These are phyloP conservation scores for Cubamyces lactineus DNA, from an alignment of 768 basidiomycete species.

Conservation along the genomic window DNA sequence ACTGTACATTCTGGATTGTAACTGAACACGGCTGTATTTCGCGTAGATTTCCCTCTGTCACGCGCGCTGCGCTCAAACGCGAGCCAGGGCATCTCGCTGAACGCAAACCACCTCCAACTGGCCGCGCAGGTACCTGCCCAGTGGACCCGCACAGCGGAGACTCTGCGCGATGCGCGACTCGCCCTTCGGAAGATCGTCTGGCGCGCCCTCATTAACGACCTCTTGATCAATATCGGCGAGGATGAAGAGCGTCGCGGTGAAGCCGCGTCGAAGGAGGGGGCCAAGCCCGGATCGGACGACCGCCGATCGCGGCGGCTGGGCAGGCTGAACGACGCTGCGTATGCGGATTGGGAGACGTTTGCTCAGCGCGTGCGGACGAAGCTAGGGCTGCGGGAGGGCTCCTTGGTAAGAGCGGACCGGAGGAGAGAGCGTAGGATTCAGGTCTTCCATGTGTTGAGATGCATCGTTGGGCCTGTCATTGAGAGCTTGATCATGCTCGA, in stretches of 20 bases:
- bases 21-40: background rate
- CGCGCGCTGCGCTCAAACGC: conserved; percentile 21
- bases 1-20: conserved; percentile 10
- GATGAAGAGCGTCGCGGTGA: no score
- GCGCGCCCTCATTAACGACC: conserved; percentile 60
- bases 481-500: conserved; percentile 70
- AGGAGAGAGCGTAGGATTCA: conserved; percentile 48
- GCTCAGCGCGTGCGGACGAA: conserved; percentile 29
- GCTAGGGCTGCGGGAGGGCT: conserved; percentile 9
- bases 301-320: conserved; percentile 44
- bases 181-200: conserved; percentile 72
- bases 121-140: conserved; percentile 70
- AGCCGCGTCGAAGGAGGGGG: background rate
- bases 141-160: conserved; percentile 51
- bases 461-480: conserved; percentile 67
- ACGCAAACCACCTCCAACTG: conserved; percentile 62
- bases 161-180: conserved; percentile 44
- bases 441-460: conserved; percentile 67
- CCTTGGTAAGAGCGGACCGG: background rate
- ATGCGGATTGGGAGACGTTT: conserved; percentile 54
- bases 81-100: conserved; percentile 34
- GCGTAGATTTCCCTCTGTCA: conserved; percentile 61
- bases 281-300: background rate
- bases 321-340: conserved; percentile 53
- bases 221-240: conserved; percentile 27